These are phyloP conservation scores for Osmozyma mogii DNA, from an alignment of 805 yeast genomes.

Conservation along the genomic window DNA sequence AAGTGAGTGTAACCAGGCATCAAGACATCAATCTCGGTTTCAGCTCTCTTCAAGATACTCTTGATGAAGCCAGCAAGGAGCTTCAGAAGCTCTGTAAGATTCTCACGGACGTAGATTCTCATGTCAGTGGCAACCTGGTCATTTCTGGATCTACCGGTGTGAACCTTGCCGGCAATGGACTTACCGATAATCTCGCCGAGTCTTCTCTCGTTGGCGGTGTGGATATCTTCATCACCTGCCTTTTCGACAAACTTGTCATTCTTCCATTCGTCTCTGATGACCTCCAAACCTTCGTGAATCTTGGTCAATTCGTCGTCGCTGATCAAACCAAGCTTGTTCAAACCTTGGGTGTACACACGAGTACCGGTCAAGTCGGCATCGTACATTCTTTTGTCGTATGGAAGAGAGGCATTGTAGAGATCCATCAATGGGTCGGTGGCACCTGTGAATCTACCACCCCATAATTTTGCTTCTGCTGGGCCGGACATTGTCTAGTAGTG, in stretches of 20 bases:
- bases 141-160: constrained; percentile 98
- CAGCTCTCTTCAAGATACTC: constrained; percentile 68
- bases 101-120: constrained; percentile 87
- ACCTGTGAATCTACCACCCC: constrained; percentile 99
- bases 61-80: constrained; percentile 55
- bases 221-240: constrained; percentile 94
- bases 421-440: constrained; percentile 97
- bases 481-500: too few relatives aligned
- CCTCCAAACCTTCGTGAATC: constrained; percentile 75
- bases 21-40: constrained; percentile 76
- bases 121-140: constrained; percentile 99
- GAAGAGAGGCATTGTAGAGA: constrained; percentile 90
- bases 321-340: constrained; percentile 69
- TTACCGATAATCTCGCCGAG: constrained; percentile 93
- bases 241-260: constrained; percentile 58
- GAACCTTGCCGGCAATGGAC: constrained; percentile 93
- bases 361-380: constrained; percentile 93
- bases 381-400: constrained; percentile 93
- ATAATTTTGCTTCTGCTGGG: constrained; percentile 68
- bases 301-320: constrained; percentile 65
- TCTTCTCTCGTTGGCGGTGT: constrained; percentile 97
- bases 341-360: constrained; percentile 82
- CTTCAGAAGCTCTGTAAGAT: constrained; percentile 51
- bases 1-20: constrained; percentile 99
- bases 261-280: constrained; percentile 79